Evolutionary conservation across 2,329 filamentous ascomycete species (phyloP).

Genomic region (Aspergillus awamori): DNA sequence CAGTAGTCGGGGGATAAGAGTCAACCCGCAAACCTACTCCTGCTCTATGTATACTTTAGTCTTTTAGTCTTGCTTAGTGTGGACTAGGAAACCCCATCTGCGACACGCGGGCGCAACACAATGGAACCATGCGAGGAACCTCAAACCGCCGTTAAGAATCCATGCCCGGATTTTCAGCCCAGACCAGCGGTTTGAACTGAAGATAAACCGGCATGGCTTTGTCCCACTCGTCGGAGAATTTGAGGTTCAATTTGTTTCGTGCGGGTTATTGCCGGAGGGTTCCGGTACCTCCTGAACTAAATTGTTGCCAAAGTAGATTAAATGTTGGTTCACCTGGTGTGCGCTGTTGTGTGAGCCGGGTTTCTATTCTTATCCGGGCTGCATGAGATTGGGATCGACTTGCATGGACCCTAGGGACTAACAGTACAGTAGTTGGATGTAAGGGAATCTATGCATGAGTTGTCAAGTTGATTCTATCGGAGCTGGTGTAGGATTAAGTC

Average conservation of each 20-base stretch:
- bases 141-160: slow-evolving; percentile 4
- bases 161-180: slow-evolving; percentile 7
- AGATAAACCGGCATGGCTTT: background rate
- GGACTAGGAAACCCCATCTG: slow-evolving; percentile 1
- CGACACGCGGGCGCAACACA: slow-evolving; percentile 12
- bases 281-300: background rate
- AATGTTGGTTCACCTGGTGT: background rate
- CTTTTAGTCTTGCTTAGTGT: background rate
- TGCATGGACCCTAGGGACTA: no score
- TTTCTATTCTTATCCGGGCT: background rate
- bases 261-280: background rate
- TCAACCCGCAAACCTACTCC: no score
- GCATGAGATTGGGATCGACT: background rate
- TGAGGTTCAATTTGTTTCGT: background rate
- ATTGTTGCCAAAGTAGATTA: background rate
- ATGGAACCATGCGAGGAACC: background rate
- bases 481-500: no score
- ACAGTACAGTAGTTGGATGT: no score
- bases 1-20: no score
- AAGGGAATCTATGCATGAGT: no score
- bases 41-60: no score
- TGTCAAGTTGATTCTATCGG: no score
- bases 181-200: slow-evolving; percentile 7
- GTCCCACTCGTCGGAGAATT: background rate
- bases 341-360: background rate